Base-by-base conservation (phyloP, 352 stramenopile genomes). In the Phytopythium cucurbitacearum region DNA sequence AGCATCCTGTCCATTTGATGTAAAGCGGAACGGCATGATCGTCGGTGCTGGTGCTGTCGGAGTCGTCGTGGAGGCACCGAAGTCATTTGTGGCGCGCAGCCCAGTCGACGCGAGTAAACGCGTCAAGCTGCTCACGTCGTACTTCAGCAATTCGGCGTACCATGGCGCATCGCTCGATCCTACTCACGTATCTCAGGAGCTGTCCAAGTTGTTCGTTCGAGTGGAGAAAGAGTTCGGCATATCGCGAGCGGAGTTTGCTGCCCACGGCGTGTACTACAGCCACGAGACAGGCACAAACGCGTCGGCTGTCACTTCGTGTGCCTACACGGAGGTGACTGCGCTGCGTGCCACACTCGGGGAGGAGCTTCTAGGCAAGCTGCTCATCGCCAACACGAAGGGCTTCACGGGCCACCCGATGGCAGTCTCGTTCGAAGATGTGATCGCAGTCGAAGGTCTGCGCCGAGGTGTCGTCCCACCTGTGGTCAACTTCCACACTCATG, bases 281-380 rank as follows among this genome's bases (percentile, higher is more conserved):
- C 96, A 99, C 64, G 96, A 99, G 68, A 98, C 96, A 16, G 94
- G 89, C 56, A 99, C 95, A 28, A 97, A 99, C 75, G 91, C 95
- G 15, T 97, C 93, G 3, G 72, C 85, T 34, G 94, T 73, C 41
- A 80, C 78, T 8, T 97, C 89, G 53, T 99, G 96, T 74, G 87
- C 95, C n/a, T 95, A 88, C 56, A 97, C 98, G 53, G 96, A 99
- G 76, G 70, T 91, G 28, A 73, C 61, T 1, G 73, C 76, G 38
- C 58, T 91, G 28, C 60, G 91, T 68, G 49, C 62, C 76, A 67
- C 85, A 66, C 68, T 87, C 57, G 69, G 95, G 48, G 60, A 85
- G 0, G 68, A 85, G n/a, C 62, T 94, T 57, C 57, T 95, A 4
- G 62, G 72, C 45, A 59, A 85, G 43, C 62, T 98, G 15, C 43